Evolutionary conservation across 1,284 basidiomycete genomes (phyloP), one percentile per base, ranked within the genome.

Genomic region (Sporisorium graminicola): DNA sequence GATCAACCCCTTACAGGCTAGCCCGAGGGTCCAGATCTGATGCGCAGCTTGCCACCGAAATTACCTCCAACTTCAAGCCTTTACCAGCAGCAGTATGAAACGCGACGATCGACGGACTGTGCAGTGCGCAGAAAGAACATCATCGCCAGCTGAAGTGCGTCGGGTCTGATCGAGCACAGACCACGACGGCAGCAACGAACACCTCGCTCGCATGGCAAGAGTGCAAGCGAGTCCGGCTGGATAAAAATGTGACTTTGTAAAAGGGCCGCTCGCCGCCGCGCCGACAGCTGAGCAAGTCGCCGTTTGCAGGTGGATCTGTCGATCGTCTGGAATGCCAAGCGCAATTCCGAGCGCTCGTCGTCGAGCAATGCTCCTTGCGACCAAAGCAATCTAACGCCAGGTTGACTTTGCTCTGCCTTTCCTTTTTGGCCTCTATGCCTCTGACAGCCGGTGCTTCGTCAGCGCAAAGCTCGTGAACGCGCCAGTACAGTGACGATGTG

Each of bases 11-110:
- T 62, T 33, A 55, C 53, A 62, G 52, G 18, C 29, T 35, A 10
- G 51, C 13, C 51, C 59, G 51, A 61, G 47, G 51, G 52, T 44
- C 59, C 43, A 61, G 59, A 47, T 50, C 49, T 31, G 20, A 33
- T 31, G 9, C 4, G 16, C 6, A 27, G 14, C 24, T 26, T 24
- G 44, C 22, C 22, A 26, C 44, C 4, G 29, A 40, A 18, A 18
- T 18, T 18, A 18, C 16, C 37, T 9, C 37, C 37, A 40, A 4
- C 14, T n/a, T 51, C 9, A n/a, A 27, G n/a, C n/a, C 50, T 50
- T n/a, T n/a, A n/a, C n/a, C n/a, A n/a, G n/a, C n/a, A n/a, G n/a
- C n/a, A n/a, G n/a, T n/a, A n/a, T n/a, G n/a, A n/a, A n/a, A n/a
- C n/a, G 49, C 27, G 33, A 20, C 20, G 33, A 16, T 24, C 31